phyloP scores from a whole-genome alignment of 176 grass and related monocot genomes.

The Hyparrhenia diplandra region DNA sequence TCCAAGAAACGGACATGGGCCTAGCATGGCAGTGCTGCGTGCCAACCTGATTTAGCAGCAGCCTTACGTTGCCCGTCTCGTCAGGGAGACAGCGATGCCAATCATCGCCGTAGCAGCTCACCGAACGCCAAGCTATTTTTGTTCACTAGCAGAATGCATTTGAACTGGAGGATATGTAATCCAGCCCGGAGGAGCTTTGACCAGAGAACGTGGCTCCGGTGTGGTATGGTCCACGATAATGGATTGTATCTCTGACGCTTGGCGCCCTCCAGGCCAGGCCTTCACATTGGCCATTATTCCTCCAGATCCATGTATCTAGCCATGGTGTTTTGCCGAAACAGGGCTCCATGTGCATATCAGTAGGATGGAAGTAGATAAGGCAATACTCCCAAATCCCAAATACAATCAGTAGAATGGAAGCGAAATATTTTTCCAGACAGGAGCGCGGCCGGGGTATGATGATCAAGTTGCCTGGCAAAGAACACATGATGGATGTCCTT shows the following conservation, averaged over 20 bases:
- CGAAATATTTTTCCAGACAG: neutral
- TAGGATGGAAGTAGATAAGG: too few relatives aligned
- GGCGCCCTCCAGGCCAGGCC: neutral
- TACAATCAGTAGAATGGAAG: too few relatives aligned
- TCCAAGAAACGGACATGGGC: constrained; percentile 19
- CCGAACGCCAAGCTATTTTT: neutral
- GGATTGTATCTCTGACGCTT: neutral
- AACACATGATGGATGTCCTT: constrained; percentile 32
- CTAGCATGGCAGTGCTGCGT: neutral
- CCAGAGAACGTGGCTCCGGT: neutral
- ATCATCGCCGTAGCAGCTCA: neutral
- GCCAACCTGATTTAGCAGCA: neutral
- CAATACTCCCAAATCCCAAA: too few relatives aligned
- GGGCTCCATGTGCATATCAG: neutral
- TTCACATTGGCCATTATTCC: too few relatives aligned
- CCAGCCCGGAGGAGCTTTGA: neutral
- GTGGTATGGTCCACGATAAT: neutral
- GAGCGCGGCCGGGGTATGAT: neutral
- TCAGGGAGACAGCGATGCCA: neutral
- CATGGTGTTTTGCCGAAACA: neutral
- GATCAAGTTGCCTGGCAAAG: neutral
- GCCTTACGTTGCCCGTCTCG: neutral
- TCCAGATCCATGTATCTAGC: neutral
- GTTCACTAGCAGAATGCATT: neutral
- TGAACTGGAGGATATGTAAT: constrained; percentile 6